Evolutionary conservation across 2,329 filamentous ascomycete genomes (phyloP), one percentile per base, ranked within the genome.

Genomic region (Geosmithia putterillii): DNA sequence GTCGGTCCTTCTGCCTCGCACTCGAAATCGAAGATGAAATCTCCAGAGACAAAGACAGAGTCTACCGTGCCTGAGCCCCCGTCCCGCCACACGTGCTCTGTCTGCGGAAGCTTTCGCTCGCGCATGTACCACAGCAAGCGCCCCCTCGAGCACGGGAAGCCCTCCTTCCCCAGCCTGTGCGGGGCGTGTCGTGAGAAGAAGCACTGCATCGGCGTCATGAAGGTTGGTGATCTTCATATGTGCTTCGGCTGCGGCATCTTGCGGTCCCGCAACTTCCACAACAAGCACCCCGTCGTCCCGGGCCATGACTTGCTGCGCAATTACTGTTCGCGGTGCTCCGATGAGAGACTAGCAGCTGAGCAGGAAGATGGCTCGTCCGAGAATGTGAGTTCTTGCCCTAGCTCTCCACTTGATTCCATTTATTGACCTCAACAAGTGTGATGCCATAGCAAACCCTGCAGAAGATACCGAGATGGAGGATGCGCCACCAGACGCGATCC

Each of bases 31-130:
- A 21, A 39, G 37, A 39, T 18, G 10, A 21, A 5, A 9, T 17
- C 7, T 6, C 34, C 15, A n/a, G 18, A n/a, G 7, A 12, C 34
- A 36, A 36, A 36, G 34, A 7, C 7, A 7, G 34, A 36, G 9
- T 7, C 19, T 4, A 7, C 36, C 36, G 9, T 12, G n/a, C n/a
- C n/a, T 17, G n/a, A 17, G 4, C 20, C 19, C 7, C 14, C 18
- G 17, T 19, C 15, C 15, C 52, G 57, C 40, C 62, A 65, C 43
- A 42, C 62, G 19, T 67, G 64, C 45, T 58, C 57, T 2, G 52
- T 52, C 22, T 67, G 64, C 23, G 62, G 63, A 14, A 51, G 50
- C 19, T 45, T 56, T 19, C 58, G 64, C 21, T 66, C 63, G 3
- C 39, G 43, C 7, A 46, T 45, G 3, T 66, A 63, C 41, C 63